phyloP scores from a whole-genome alignment of 768 basidiomycete species.

The Collybia mongolica region DNA sequence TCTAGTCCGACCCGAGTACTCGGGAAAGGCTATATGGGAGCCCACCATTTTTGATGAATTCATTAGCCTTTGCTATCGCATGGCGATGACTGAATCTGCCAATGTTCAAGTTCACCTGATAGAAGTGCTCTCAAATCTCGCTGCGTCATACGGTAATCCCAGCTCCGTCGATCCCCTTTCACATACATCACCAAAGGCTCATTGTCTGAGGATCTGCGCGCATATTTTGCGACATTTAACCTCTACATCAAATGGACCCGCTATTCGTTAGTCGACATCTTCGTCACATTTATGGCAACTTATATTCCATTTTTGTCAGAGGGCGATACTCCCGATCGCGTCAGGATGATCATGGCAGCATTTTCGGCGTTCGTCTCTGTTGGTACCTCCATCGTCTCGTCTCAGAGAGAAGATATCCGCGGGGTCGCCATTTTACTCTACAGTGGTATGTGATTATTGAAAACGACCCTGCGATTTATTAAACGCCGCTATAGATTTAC shows the following conservation, averaged over 20 bases:
- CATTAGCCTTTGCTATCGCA: conserved; percentile 81
- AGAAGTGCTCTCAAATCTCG: conserved; percentile 63
- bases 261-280: conserved; percentile 42
- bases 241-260: conserved; percentile 49
- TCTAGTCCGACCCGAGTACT: conserved; percentile 77
- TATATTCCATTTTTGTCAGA: conserved; percentile 32
- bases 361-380: conserved; percentile 63
- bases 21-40: conserved; percentile 79
- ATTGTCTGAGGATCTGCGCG: conserved; percentile 82
- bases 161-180: conserved; percentile 36
- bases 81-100: conserved; percentile 85
- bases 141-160: conserved; percentile 35
- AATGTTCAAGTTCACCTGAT: conserved; percentile 69
- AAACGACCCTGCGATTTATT: not conserved
- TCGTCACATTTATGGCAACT: not conserved
- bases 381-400: conserved; percentile 51
- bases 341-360: conserved; percentile 61
- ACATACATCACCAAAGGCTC: conserved; percentile 48
- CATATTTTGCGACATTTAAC: conserved; percentile 75
- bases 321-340: conserved; percentile 52
- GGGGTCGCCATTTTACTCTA: conserved; percentile 81
- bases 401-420: conserved; percentile 72
- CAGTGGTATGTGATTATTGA: conserved; percentile 46
- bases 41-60: conserved; percentile 89
- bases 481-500: conserved; percentile 48